These are phyloP conservation scores for Ceraceosorus guamensis DNA, from an alignment of 1,284 basidiomycete genomes.

Conservation along the genomic window DNA sequence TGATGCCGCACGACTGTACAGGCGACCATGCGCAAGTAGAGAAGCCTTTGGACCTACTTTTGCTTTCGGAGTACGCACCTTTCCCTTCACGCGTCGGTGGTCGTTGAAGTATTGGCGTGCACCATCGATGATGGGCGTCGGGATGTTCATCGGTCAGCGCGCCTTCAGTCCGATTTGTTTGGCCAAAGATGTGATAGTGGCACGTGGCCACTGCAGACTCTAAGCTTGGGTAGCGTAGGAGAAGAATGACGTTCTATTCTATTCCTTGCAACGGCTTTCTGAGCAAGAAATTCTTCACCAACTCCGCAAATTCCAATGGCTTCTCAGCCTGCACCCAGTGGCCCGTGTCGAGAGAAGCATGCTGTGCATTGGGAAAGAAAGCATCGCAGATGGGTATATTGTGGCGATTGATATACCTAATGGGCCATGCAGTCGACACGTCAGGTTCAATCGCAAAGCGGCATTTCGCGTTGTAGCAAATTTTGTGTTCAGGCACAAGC, in stretches of 20 bases:
- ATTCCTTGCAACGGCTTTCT: neutral
- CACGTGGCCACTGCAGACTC: too few species aligned
- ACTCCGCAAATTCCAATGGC: conserved; percentile 48
- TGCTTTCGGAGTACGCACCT: too few species aligned
- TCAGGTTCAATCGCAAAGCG: neutral
- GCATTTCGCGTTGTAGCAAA: neutral
- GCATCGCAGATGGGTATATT: conserved; percentile 58
- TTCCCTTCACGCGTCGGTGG: too few species aligned
- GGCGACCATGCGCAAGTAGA: too few species aligned
- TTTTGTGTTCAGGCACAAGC: neutral
- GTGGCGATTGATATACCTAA: conserved; percentile 65
- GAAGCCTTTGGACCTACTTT: too few species aligned
- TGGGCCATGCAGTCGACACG: neutral
- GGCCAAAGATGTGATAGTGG: too few species aligned
- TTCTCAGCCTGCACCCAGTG: conserved; percentile 51
- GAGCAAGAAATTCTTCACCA: conserved; percentile 41
- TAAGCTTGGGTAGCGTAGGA: too few species aligned
- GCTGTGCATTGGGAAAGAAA: conserved; percentile 63
- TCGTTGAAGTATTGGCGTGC: too few species aligned
- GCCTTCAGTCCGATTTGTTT: too few species aligned
- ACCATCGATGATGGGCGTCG: too few species aligned
- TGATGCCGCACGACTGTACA: too few species aligned
- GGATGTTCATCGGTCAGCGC: too few species aligned
- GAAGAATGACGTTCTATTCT: neutral
- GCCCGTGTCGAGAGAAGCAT: conserved; percentile 47